A percentile compares a stretch with the other conserved stretches of the same genome.
phyloP scores from a whole-genome alignment of 345 rosid genomes.

The Litchi chinensis region DNA sequence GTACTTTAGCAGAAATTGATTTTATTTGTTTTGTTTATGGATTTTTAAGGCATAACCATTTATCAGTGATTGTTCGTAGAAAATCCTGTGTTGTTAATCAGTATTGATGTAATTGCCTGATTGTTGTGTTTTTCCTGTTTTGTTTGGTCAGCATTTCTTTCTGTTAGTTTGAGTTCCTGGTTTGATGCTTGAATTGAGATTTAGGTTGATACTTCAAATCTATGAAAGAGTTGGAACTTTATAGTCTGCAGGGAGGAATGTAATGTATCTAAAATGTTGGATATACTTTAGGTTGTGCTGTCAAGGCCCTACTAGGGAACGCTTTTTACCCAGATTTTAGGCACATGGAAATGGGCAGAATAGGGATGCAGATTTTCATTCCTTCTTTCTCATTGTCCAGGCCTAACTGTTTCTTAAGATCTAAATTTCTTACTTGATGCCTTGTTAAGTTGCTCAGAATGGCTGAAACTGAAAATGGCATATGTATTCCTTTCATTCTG shows the following conservation, averaged over 20 bases:
- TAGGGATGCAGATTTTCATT: not conserved
- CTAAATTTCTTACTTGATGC: not conserved
- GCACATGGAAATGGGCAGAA: not conserved
- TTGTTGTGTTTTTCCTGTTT: not conserved
- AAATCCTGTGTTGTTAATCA: not conserved
- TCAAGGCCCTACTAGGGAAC: not conserved
- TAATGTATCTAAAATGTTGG: no score
- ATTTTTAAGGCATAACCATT: not conserved
- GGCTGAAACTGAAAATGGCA: not conserved
- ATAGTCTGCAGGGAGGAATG: not conserved
- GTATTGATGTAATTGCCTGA: constrained; percentile 1
- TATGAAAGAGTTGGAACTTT: not conserved
- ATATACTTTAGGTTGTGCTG: not conserved
- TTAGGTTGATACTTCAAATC: not conserved
- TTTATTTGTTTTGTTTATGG: not conserved
- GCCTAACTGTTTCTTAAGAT: not conserved
- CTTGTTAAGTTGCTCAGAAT: not conserved
- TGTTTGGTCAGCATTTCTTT: not conserved
- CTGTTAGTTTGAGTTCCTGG: not conserved
- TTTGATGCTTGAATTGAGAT: not conserved
- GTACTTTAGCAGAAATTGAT: not conserved
- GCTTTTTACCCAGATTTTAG: not conserved
- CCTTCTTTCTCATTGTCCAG: not conserved
- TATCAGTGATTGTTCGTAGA: not conserved
- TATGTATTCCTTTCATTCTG: not conserved